phyloP scores from a whole-genome alignment of 2,329 filamentous ascomycete species.

The Pyrenophora tritici-repentis region DNA sequence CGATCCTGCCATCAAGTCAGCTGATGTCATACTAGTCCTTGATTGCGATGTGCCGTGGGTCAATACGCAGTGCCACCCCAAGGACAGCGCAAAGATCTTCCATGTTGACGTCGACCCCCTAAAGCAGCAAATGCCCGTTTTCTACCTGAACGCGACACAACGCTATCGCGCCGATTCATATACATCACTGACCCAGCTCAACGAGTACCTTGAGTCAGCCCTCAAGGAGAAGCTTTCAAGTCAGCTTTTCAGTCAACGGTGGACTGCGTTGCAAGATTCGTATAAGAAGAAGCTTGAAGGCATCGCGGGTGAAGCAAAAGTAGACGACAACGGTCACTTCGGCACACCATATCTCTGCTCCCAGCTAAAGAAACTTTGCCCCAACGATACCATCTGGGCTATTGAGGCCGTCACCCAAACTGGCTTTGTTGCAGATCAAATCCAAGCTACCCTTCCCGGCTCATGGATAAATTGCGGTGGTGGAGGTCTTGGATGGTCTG shows the following conservation, averaged over 20 bases:
- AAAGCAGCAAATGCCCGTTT: slow-evolving; percentile 66
- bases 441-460: slow-evolving; percentile 69
- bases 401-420: slow-evolving; percentile 80
- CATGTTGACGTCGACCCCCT: slow-evolving; percentile 71
- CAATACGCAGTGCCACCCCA: slow-evolving; percentile 71
- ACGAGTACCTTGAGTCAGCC: slow-evolving; percentile 59
- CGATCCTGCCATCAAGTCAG: slow-evolving; percentile 73
- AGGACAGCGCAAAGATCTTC: slow-evolving; percentile 61
- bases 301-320: slow-evolving; percentile 63
- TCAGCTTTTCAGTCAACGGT: slow-evolving; percentile 53
- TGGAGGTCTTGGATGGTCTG: slow-evolving; percentile 80
- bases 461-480: slow-evolving; percentile 83
- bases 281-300: slow-evolving; percentile 64
- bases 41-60: slow-evolving; percentile 96
- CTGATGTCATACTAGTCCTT: slow-evolving; percentile 82
- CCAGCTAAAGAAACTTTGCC: slow-evolving; percentile 62
- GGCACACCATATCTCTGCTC: slow-evolving; percentile 63
- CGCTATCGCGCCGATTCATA: slow-evolving; percentile 58
- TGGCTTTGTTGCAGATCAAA: slow-evolving; percentile 69
- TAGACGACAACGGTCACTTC: slow-evolving; percentile 66
- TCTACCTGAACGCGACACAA: slow-evolving; percentile 60
- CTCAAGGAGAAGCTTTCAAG: slow-evolving; percentile 47
- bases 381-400: slow-evolving; percentile 72
- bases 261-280: slow-evolving; percentile 60
- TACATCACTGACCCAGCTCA: slow-evolving; percentile 71